A percentile compares a stretch with the other conserved stretches of the same genome.
Conservation (phyloP, 2,329 filamentous ascomycete genomes). For the Rhexocercosporidium sp. region DNA sequence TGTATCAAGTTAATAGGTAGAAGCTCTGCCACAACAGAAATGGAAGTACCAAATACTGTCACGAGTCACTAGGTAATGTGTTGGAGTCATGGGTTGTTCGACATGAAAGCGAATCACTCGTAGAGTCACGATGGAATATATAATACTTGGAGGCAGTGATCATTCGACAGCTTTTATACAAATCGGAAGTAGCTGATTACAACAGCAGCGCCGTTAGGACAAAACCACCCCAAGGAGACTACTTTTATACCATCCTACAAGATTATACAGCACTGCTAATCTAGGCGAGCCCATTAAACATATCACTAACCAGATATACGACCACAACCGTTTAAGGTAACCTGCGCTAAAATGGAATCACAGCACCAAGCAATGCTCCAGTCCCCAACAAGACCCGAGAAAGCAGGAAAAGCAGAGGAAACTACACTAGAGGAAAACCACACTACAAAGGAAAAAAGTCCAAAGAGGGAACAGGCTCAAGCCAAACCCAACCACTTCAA, state of each 20-base stretch:
- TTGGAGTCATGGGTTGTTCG: too few relatives aligned
- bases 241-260: neutral
- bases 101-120: too few relatives aligned
- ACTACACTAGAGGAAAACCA: neutral
- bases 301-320: neutral
- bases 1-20: too few relatives aligned
- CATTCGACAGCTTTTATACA: too few relatives aligned
- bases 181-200: neutral
- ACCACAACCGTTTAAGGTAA: neutral
- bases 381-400: neutral
- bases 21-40: too few relatives aligned
- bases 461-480: conserved; percentile 18
- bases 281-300: too few relatives aligned
- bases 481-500: conserved; percentile 46
- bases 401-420: neutral
- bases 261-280: neutral
- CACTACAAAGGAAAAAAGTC: neutral
- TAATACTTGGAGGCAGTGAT: too few relatives aligned
- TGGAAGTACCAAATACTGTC: too few relatives aligned
- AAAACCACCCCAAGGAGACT: too few relatives aligned
- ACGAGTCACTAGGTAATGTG: too few relatives aligned
- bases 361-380: neutral
- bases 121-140: too few relatives aligned
- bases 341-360: neutral
- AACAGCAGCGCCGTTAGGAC: too few relatives aligned